Evolutionary conservation across 2,329 filamentous ascomycete genomes (phyloP).

Genomic region (Aspergillus sp.): DNA sequence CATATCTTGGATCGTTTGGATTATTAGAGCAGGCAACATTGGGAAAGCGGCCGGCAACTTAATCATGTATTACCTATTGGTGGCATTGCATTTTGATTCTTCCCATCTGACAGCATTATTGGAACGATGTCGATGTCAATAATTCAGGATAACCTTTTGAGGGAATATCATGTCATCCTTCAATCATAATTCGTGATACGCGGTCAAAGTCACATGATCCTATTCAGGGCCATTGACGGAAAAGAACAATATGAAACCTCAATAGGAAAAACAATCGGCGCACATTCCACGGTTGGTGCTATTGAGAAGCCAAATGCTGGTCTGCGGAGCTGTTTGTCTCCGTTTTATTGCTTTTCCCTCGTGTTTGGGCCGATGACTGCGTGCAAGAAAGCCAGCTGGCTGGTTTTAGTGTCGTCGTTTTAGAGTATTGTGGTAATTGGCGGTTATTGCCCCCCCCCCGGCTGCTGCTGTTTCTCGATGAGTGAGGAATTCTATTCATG

Average conservation of each 20-base stretch:
- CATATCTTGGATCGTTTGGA: neutral
- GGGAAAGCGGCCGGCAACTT: neutral
- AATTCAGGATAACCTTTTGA: neutral
- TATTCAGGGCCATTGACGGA: conserved; percentile 14
- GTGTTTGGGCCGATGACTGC: neutral
- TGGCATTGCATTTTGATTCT: neutral
- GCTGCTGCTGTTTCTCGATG: neutral
- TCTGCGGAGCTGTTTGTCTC: neutral
- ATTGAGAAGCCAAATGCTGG: neutral
- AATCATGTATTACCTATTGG: neutral
- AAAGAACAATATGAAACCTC: conserved; percentile 13
- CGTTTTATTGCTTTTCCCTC: neutral
- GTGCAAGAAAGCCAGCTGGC: neutral
- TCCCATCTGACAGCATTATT: neutral
- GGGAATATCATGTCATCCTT: neutral
- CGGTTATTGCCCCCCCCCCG: neutral
- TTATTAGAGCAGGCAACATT: neutral
- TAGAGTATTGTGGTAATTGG: neutral
- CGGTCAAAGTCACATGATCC: conserved; percentile 9
- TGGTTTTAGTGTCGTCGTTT: neutral
- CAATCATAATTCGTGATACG: neutral
- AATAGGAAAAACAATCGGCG: neutral
- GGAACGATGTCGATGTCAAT: neutral
- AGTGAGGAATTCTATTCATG: neutral
- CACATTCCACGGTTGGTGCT: neutral